Percentiles rank a stretch among this genome's conserved stretches.
phyloP scores from a whole-genome alignment of 352 stramenopile species.

The Discostella stelligera region DNA sequence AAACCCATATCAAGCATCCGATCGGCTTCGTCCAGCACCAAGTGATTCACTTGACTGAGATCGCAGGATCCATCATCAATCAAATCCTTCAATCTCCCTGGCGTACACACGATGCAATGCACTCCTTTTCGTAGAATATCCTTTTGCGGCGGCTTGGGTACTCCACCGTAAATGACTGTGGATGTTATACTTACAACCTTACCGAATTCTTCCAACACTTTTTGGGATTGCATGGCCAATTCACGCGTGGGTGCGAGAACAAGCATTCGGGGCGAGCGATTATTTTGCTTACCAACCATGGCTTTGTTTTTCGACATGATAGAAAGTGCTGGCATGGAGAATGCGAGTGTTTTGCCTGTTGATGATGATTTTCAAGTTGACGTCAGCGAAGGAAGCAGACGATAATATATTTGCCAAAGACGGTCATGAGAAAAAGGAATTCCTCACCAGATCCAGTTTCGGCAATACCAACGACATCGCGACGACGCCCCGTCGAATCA shows the following conservation, averaged over 20 bases:
- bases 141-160: conserved; percentile 92
- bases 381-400: no score
- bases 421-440: neutral
- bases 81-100: conserved; percentile 90
- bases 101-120: conserved; percentile 93
- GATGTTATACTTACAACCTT: conserved; percentile 86
- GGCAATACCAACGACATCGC: conserved; percentile 77
- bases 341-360: conserved; percentile 95
- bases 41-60: conserved; percentile 87
- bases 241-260: conserved; percentile 92
- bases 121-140: conserved; percentile 87
- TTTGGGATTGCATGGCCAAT: conserved; percentile 91
- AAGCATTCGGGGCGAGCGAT: conserved; percentile 86
- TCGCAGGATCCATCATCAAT: conserved; percentile 86
- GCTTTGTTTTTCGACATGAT: conserved; percentile 87
- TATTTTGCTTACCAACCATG: neutral
- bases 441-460: conserved; percentile 86
- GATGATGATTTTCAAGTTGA: no score
- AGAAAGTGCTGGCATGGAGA: conserved; percentile 90
- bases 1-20: conserved; percentile 88
- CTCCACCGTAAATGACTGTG: conserved; percentile 93
- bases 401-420: neutral
- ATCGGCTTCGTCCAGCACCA: conserved; percentile 96
- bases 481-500: conserved; percentile 37
- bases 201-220: conserved; percentile 91